Evolutionary conservation across 1,284 basidiomycete species (phyloP).

Genomic region (Melanopsichium pennsylvanicum): DNA sequence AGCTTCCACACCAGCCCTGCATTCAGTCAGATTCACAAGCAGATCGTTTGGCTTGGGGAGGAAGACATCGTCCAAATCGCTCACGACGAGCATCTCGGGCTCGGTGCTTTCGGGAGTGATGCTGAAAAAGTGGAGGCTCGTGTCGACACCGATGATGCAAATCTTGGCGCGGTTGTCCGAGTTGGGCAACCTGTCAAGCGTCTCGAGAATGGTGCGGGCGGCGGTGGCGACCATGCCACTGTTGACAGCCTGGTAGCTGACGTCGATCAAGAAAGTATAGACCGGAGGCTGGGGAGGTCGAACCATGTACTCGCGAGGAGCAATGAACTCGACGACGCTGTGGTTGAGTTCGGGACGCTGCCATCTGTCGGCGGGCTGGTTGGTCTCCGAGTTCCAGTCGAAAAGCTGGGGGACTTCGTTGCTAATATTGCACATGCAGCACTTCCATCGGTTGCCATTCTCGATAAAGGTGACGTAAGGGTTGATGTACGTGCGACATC

Average conservation of each 20-base stretch:
- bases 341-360: constrained; percentile 90
- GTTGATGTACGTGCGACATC: constrained; percentile 98
- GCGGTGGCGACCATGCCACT: constrained; percentile 95
- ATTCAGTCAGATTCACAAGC: constrained; percentile 89
- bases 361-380: constrained; percentile 96
- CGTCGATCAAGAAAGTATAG: constrained; percentile 96
- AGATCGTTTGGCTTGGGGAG: constrained; percentile 94
- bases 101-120: constrained; percentile 81
- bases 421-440: constrained; percentile 97
- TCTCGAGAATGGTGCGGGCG: constrained; percentile 92
- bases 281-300: constrained; percentile 96
- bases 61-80: constrained; percentile 96
- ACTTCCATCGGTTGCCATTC: constrained; percentile 98
- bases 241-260: constrained; percentile 83
- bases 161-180: constrained; percentile 91
- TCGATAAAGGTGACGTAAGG: constrained; percentile 99
- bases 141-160: constrained; percentile 90
- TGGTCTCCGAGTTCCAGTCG: constrained; percentile 94
- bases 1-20: constrained; percentile 80
- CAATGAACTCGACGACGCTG: constrained; percentile 92
- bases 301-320: constrained; percentile 98
- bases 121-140: constrained; percentile 95
- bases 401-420: constrained; percentile 99
- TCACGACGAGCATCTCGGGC: constrained; percentile 93
- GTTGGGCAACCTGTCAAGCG: constrained; percentile 92